Base-by-base conservation (phyloP, 352 stramenopile species). In the Phytopythium aichiense region DNA sequence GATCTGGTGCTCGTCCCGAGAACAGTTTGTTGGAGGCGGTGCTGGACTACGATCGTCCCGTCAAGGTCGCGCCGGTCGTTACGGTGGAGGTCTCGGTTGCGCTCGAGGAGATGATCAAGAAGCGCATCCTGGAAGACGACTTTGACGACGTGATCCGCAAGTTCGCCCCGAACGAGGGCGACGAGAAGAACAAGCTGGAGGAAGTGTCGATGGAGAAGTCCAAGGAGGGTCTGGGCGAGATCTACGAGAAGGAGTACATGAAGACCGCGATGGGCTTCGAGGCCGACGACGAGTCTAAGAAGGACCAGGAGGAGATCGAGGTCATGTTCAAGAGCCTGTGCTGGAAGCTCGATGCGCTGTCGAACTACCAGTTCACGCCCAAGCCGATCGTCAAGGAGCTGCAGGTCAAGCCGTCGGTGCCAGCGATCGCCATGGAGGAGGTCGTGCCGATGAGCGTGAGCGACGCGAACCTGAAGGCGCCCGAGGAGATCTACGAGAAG, bases 181-280 rank as follows among this genome's bases (percentile, higher is more conserved):
- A 83, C 55, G 63, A 78, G 63, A 90, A 94, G 69, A 84, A 87
- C 12, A 95, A 98, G 68, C 72, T 98, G 37, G 87, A 92, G 38
- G 92, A 98, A 49, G 88, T 98, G 52, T 97, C 91, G 20, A 95
- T 93, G 84, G 88, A 97, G 72, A 97, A 97, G 67, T 89, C 76
- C 37, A 95, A 91, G 72, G 77, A 96, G 54, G 89, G 91, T 52
- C 76, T 98, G 31, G 94, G 94, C 9, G 94, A 98, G 66, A 85
- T 98, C 52, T 98, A 98, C 69, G 94, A 98, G 68, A 92, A 96
- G 57, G 94, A 98, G 73, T 98, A 98, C 73, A 88, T 98, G 69
- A 98, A 98, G 79, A 97, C 90, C 8, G 88, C 90, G 6, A 88
- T 95, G 68, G 92, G 94, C 60, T 98, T 97, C 60, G 94, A 98